Percentiles rank a stretch among this genome's conserved stretches.
Conservation (phyloP, 2,329 filamentous ascomycete genomes). For the Domatiomyces globalis region DNA sequence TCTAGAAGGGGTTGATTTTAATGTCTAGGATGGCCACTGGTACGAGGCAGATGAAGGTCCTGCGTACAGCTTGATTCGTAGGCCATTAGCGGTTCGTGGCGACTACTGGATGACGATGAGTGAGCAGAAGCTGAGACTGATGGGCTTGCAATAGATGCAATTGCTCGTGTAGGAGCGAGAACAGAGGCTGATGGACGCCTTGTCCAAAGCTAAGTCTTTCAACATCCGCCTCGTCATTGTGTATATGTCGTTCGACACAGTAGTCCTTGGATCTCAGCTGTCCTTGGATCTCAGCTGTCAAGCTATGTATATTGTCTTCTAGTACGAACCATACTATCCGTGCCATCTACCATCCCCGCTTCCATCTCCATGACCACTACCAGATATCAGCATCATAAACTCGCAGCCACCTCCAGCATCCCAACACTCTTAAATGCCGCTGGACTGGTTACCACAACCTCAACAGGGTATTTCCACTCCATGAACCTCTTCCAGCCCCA, state of each 20-base stretch:
- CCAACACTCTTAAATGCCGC: slow-evolving; percentile 50
- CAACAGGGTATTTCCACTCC: slow-evolving; percentile 82
- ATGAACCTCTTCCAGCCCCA: slow-evolving; percentile 93
- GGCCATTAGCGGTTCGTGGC: not conserved
- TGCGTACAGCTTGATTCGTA: no score
- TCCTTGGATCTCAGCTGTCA: no score
- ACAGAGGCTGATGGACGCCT: not conserved
- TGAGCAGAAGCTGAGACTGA: not conserved
- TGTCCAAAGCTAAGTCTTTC: not conserved
- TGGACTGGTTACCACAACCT: slow-evolving; percentile 50
- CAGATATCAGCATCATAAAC: slow-evolving; percentile 20
- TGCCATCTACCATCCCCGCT: not conserved
- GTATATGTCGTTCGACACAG: no score
- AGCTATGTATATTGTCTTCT: not conserved
- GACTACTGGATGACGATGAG: not conserved
- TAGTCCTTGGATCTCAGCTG: no score
- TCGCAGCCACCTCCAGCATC: slow-evolving; percentile 41
- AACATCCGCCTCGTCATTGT: no score
- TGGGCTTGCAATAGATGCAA: not conserved
- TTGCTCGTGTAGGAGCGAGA: not conserved
- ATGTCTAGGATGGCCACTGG: no score
- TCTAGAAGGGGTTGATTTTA: no score
- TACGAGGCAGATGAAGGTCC: no score
- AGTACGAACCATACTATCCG: not conserved
- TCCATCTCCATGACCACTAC: not conserved